Conservation (phyloP, 192 early-diverging fungal species). For the Entomortierella chlamydospora region DNA sequence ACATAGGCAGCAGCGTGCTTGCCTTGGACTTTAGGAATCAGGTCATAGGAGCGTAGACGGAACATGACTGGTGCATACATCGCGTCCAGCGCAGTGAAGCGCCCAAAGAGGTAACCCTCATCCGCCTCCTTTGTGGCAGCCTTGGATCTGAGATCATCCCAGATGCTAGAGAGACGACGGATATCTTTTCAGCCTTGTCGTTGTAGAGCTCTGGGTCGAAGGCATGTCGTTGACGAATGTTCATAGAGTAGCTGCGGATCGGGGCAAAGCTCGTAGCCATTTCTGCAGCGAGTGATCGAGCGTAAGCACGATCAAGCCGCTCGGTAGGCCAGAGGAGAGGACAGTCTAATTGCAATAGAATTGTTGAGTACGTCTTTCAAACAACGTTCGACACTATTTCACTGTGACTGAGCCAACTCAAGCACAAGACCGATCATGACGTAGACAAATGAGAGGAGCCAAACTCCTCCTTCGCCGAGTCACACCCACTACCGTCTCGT, state of each 20-base stretch:
- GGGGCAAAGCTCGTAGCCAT: conserved; percentile 48
- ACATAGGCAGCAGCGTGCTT: conserved; percentile 36
- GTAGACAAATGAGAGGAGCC: no score
- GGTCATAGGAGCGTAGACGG: conserved; percentile 17
- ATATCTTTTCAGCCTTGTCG: conserved; percentile 18
- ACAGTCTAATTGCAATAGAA: conserved; percentile 27
- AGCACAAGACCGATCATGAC: no score
- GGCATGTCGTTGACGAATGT: conserved; percentile 12
- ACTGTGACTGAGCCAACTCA: no score
- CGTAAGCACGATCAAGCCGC: conserved; percentile 44
- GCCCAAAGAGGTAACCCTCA: conserved; percentile 54
- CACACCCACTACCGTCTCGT: no score
- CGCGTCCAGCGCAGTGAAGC: conserved; percentile 53
- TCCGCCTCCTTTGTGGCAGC: conserved; percentile 27
- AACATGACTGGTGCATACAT: conserved; percentile 54
- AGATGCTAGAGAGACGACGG: conserved; percentile 31
- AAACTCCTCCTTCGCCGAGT: no score
- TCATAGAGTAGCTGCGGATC: conserved; percentile 47
- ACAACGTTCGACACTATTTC: no score
- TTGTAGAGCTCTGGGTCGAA: conserved; percentile 33
- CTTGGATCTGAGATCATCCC: conserved; percentile 48
- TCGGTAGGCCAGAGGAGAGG: conserved; percentile 44
- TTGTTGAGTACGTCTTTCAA: no score
- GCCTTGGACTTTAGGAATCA: conserved; percentile 25
- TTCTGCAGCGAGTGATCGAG: conserved; percentile 46